phyloP scores from a whole-genome alignment of 1,139 yeast genomes.

The Magnusiomyces paraingens region DNA sequence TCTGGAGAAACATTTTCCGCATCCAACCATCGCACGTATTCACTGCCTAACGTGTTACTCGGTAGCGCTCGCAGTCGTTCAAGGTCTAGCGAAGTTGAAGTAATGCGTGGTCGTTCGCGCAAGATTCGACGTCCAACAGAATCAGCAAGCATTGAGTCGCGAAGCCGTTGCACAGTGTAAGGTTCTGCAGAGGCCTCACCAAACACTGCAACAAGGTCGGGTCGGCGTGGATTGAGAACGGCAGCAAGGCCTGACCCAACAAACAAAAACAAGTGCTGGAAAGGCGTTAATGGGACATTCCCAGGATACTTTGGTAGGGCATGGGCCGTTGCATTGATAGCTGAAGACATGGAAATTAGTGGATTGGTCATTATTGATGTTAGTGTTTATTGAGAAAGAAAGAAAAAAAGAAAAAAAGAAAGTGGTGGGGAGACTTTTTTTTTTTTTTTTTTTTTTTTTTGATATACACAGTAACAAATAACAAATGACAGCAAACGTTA shows the following conservation, averaged over 20 bases:
- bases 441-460: no score
- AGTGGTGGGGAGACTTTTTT: background rate
- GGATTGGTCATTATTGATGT: background rate
- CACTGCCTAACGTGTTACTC: slow-evolving; percentile 60
- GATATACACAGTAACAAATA: no score
- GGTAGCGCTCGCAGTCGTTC: slow-evolving; percentile 57
- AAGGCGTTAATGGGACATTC: slow-evolving; percentile 64
- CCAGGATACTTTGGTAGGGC: slow-evolving; percentile 48
- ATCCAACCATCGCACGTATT: slow-evolving; percentile 75
- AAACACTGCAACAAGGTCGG: slow-evolving; percentile 80
- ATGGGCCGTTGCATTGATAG: background rate
- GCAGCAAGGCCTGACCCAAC: slow-evolving; percentile 80
- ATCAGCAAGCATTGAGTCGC: slow-evolving; percentile 68
- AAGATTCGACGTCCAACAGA: slow-evolving; percentile 71
- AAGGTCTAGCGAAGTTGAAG: slow-evolving; percentile 62
- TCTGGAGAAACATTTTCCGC: slow-evolving; percentile 91
- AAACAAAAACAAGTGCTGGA: slow-evolving; percentile 61
- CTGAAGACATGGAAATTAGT: background rate
- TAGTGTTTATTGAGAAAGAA: background rate
- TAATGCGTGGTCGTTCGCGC: slow-evolving; percentile 75
- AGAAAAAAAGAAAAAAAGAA: background rate
- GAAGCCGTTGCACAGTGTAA: slow-evolving; percentile 53
- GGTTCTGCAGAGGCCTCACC: slow-evolving; percentile 89
- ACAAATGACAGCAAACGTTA: no score
- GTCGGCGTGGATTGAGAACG: slow-evolving; percentile 63